These are phyloP conservation scores for Russula griseocarnosa DNA, from an alignment of 768 basidiomycete species.

Conservation along the genomic window DNA sequence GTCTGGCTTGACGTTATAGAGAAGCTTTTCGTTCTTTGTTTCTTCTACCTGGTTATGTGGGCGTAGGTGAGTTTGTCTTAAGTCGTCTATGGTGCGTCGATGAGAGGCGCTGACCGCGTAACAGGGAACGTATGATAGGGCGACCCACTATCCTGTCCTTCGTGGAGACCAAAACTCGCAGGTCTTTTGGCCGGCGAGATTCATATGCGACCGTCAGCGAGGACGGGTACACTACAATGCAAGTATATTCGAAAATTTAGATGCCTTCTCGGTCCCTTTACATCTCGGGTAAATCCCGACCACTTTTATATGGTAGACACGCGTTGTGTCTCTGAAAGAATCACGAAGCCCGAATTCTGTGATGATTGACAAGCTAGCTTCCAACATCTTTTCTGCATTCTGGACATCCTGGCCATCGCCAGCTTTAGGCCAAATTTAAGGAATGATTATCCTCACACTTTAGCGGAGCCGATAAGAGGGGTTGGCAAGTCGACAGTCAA, in stretches of 20 bases:
- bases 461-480: too few relatives aligned
- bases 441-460: not conserved
- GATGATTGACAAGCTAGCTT: not conserved
- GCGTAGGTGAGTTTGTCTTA: not conserved
- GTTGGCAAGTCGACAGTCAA: not conserved
- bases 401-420: not conserved
- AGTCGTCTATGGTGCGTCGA: too few relatives aligned
- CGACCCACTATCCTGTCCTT: too few relatives aligned
- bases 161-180: not conserved
- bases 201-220: not conserved
- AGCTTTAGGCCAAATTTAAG: not conserved
- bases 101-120: too few relatives aligned
- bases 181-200: not conserved
- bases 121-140: too few relatives aligned
- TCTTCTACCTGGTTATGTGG: not conserved
- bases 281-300: not conserved
- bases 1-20: not conserved
- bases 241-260: not conserved
- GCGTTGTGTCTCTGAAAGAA: not conserved
- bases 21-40: not conserved
- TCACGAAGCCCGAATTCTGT: not conserved
- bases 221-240: not conserved
- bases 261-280: not conserved
- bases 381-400: not conserved
- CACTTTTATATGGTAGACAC: not conserved